Base-by-base conservation (phyloP, 805 yeast genomes). In the Wickerhamomyces xylosicus region DNA sequence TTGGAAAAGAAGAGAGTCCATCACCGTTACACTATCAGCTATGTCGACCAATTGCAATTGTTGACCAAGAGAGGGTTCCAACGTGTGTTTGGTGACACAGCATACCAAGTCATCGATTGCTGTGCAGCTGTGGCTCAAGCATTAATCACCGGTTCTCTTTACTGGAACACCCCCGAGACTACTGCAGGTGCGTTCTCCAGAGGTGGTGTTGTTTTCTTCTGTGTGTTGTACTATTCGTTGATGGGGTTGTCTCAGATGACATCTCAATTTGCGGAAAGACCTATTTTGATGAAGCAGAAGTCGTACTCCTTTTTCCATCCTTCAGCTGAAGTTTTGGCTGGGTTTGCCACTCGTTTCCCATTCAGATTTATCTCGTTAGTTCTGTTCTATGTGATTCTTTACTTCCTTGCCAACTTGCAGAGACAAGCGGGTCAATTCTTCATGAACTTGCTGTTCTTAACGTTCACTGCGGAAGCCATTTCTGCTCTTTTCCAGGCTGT, bases 271-370 rank as follows among this genome's bases (percentile, higher is more conserved):
- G 69, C 62, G 18, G 64, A 72, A 34, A 67, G 82, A 46, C 72
- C 78, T 35, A 74, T 84, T 45, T 68, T 80, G 20, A 71, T 72
- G 50, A 83, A 84, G 52, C 94, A 84, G 56, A 77, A 78, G 52
- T 69, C 72, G 34, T 84, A 79, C 48, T 77, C 85, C 0, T 69
- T 83, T 41, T 85, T 79, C 56, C 76, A 77, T 42, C 87, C 89
- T 5, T 70, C 86, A 8, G 77, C 85, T 4, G 92, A 84, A 54
- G 83, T 85, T 1, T 47, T 83, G 7, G 79, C 86, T 0, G 62
- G 74, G 6, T 63, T 74, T 33, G 38, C 79, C 3, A 69, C 84
- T 3, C 80, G 75, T 38, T 58, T 82, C 43, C 89, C 90, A 3
- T 65, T 74, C 40, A 81, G 81, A 57, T 45, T 72, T 27, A 45